These are phyloP conservation scores for Paraconiothyrium sp. DNA, from an alignment of 2,329 filamentous ascomycete species.

Conservation along the genomic window DNA sequence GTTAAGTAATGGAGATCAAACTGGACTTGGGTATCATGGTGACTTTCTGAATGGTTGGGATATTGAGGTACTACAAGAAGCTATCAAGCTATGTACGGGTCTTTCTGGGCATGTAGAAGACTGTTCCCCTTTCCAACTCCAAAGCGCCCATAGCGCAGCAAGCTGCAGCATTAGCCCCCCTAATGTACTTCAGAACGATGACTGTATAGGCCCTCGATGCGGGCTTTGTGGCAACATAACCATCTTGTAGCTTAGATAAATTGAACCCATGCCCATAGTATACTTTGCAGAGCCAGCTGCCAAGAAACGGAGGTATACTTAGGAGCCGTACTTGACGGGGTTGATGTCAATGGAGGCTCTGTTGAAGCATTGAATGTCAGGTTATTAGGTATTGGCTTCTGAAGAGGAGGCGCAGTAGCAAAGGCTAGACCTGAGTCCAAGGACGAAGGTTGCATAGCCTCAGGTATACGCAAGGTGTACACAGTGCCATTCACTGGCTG, in stretches of 20 bases:
- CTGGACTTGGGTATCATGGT: conserved; percentile 76
- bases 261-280: neutral
- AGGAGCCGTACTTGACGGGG: neutral
- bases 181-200: neutral
- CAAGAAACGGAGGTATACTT: neutral
- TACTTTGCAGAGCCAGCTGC: neutral
- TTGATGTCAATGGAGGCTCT: neutral
- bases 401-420: neutral
- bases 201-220: neutral
- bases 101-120: conserved; percentile 60
- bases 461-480: neutral
- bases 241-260: neutral
- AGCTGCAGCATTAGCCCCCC: neutral
- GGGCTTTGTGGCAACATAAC: neutral
- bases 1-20: conserved; percentile 74
- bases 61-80: conserved; percentile 73
- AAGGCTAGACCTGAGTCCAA: neutral
- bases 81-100: conserved; percentile 78
- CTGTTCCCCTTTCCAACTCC: conserved; percentile 71
- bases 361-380: neutral
- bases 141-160: conserved; percentile 74
- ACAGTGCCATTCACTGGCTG: conserved; percentile 11
- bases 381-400: neutral
- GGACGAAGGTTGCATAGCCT: neutral
- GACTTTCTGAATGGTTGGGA: conserved; percentile 78